phyloP scores from a whole-genome alignment of 2,329 filamentous ascomycete species.

The Sordariomycetes sp. region DNA sequence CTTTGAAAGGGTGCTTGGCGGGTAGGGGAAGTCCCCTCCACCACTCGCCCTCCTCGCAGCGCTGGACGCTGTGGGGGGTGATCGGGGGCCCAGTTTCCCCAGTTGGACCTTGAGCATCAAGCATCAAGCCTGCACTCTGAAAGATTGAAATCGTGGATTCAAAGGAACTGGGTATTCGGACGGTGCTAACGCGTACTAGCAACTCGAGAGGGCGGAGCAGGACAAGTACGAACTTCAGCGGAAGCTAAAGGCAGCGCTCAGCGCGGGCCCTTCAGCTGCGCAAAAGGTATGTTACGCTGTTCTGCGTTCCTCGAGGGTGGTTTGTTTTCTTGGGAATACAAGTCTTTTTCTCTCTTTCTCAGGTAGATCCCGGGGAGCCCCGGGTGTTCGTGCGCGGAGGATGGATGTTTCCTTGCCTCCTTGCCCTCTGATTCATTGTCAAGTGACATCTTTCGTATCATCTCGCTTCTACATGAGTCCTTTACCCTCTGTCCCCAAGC shows the following conservation, averaged over 20 bases:
- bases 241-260: constrained; percentile 33
- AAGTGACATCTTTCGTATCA: not conserved
- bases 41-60: too few relatives aligned
- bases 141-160: not conserved
- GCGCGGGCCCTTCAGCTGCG: constrained; percentile 31
- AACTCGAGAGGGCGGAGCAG: constrained; percentile 44
- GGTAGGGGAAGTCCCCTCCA: too few relatives aligned
- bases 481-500: not conserved
- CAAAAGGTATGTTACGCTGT: constrained; percentile 33
- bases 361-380: too few relatives aligned
- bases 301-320: not conserved
- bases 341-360: too few relatives aligned
- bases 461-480: not conserved
- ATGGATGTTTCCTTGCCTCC: not conserved
- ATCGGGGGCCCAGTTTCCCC: too few relatives aligned
- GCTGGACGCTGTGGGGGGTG: too few relatives aligned
- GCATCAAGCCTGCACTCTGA: not conserved
- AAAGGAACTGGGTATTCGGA: not conserved
- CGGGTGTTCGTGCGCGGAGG: not conserved
- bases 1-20: too few relatives aligned
- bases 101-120: not conserved
- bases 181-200: constrained; percentile 21
- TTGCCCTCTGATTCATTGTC: not conserved
- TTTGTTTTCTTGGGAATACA: constrained; percentile 2
- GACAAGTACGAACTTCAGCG: constrained; percentile 42